A percentile compares a stretch with the other conserved stretches of the same genome.
Evolutionary conservation across 306 rosid species (phyloP).

Genomic region (Corylus americana): DNA sequence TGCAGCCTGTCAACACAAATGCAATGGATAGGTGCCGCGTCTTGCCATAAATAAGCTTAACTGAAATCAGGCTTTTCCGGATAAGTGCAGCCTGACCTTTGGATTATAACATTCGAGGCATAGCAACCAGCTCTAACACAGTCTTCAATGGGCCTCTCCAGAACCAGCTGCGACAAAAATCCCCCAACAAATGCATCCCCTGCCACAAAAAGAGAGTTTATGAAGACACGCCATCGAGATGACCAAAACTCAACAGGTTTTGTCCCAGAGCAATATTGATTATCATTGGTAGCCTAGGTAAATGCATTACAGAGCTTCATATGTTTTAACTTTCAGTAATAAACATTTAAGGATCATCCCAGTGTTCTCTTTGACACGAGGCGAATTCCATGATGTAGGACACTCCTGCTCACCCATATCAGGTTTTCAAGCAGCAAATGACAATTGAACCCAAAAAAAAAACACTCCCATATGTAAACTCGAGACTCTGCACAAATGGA

Average conservation of each 20-base stretch:
- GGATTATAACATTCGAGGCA: slow-evolving; percentile 83
- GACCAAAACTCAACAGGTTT: slow-evolving; percentile 3
- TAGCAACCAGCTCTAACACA: slow-evolving; percentile 84
- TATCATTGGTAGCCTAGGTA: not conserved
- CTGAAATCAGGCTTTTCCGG: slow-evolving; percentile 88
- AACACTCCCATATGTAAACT: not conserved
- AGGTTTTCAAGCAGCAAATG: not conserved
- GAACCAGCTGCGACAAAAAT: slow-evolving; percentile 79
- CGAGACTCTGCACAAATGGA: not conserved
- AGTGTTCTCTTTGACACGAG: not conserved
- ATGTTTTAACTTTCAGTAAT: not conserved
- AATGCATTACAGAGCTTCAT: no score
- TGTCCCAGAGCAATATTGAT: not conserved
- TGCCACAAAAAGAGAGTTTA: slow-evolving; percentile 34
- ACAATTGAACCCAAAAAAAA: not conserved
- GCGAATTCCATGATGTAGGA: not conserved
- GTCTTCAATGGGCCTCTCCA: slow-evolving; percentile 71
- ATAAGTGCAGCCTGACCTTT: slow-evolving; percentile 92
- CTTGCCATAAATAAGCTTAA: slow-evolving; percentile 21
- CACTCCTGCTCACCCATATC: not conserved
- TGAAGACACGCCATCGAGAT: not conserved
- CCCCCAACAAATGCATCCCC: slow-evolving; percentile 99
- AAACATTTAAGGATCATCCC: not conserved
- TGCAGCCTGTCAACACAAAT: slow-evolving; percentile 4
- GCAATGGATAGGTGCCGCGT: not conserved